A percentile compares a stretch with the other conserved stretches of the same genome.
Conservation (phyloP, 305 asterid genomes). For the Fraxinus dipetala region DNA sequence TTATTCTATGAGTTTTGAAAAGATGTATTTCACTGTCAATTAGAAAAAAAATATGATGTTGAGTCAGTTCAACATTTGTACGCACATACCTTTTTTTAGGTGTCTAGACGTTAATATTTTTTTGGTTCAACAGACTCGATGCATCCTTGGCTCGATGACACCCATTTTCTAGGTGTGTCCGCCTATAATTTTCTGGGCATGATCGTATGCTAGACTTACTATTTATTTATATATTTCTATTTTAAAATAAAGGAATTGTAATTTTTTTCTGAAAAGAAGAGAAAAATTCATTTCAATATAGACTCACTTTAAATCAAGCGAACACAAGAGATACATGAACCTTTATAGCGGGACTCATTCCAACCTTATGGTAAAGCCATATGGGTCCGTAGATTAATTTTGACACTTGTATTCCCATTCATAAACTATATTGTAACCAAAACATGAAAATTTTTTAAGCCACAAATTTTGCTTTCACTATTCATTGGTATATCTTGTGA, state of each 20-base stretch:
- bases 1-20: neutral
- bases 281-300: neutral
- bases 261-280: neutral
- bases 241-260: neutral
- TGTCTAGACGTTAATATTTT: neutral
- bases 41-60: neutral
- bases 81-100: no score
- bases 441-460: neutral
- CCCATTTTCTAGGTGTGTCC: neutral
- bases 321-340: neutral
- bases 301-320: neutral
- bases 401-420: neutral
- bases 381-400: neutral
- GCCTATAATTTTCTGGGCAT: neutral
- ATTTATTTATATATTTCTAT: no score
- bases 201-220: neutral
- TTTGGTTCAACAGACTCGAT: neutral
- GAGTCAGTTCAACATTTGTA: no score
- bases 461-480: constrained; percentile 19
- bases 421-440: neutral
- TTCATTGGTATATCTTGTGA: constrained; percentile 1
- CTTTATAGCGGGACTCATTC: neutral
- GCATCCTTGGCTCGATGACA: neutral
- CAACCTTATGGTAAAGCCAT: neutral
- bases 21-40: neutral